These are phyloP conservation scores for Collariella sp. DNA, from an alignment of 495 filamentous ascomycete genomes.

Conservation along the genomic window DNA sequence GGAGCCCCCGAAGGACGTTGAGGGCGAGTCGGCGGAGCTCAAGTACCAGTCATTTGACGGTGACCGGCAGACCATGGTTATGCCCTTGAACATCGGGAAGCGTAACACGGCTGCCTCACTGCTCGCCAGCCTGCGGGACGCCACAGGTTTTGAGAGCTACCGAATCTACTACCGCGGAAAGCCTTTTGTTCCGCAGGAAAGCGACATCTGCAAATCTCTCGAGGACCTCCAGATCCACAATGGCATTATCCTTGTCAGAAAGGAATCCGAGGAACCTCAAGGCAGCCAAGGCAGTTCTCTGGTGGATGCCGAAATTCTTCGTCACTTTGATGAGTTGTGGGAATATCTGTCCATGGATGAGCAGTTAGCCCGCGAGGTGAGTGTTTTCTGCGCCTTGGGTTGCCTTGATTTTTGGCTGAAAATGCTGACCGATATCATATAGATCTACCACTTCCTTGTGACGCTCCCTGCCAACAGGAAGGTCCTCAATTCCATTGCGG, in stretches of 20 bases:
- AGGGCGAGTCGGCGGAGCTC: conserved; percentile 55
- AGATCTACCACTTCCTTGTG: conserved; percentile 68
- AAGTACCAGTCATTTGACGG: conserved; percentile 68
- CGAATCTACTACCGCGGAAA: conserved; percentile 45
- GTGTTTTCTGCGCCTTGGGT: not conserved
- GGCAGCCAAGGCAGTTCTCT: conserved; percentile 37
- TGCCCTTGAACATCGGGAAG: conserved; percentile 52
- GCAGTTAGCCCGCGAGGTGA: conserved; percentile 57
- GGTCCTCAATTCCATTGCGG: conserved; percentile 50
- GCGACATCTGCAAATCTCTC: conserved; percentile 43
- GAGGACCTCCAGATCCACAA: conserved; percentile 50
- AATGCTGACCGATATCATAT: conserved; percentile 20
- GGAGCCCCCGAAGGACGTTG: conserved; percentile 30
- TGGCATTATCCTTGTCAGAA: conserved; percentile 53
- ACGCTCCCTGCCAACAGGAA: conserved; percentile 62
- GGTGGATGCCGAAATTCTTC: conserved; percentile 67
- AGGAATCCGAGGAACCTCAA: conserved; percentile 30
- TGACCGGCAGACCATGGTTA: conserved; percentile 45
- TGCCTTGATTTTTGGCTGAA: not conserved
- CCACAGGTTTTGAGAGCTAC: conserved; percentile 65
- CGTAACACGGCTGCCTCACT: conserved; percentile 63
- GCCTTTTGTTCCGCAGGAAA: conserved; percentile 40
- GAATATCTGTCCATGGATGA: conserved; percentile 70
- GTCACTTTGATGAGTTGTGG: conserved; percentile 81
- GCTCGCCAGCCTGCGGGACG: conserved; percentile 50